Base-by-base conservation (phyloP, 78 protist species). In the Parvularia atlantis region DNA sequence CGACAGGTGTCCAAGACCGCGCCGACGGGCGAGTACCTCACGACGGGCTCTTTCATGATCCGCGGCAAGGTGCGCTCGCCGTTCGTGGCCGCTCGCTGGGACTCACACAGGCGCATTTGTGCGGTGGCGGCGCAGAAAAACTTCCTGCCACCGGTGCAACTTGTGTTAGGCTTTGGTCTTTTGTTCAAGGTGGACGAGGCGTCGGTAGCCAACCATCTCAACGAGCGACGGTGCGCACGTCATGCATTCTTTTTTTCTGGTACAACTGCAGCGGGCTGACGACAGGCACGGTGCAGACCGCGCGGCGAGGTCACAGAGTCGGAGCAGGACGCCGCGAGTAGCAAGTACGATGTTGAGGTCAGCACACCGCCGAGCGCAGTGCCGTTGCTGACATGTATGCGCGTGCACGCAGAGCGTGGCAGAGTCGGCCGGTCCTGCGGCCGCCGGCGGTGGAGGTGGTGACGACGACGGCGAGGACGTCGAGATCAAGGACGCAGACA, bases 21-120 rank as follows among this genome's bases (percentile, higher is more conserved):
- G 1, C 96, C 93, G 35, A 62, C 93, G 10, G 99, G 98, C 28
- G 94, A 91, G 68, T 91, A 66, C 67, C 71, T 93, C 6, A 44
- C 85, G n/a, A 78, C 97, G 5, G 99, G 99, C 44, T 46, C 83
- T 28, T 92, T 91, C 65, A 71, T 80, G 85, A 82, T 91, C 58
- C 61, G 86, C 19, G 89, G 89, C 28, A 74, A 65, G 68, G 68
- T 63, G 13, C 30, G 67, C 58, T n/a, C n/a, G n/a, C n/a, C n/a
- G n/a, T n/a, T n/a, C n/a, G n/a, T n/a, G n/a, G n/a, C n/a, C 14
- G 14, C 17, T 20, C 28, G 17, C 14, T 20, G 14, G 28, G 17
- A 50, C 14, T 50, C 54, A 50, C 17, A 50, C 14, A 50, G 14
- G 17, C 17, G 17, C 17, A 50, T 14, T 50, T 50, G 14, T 50